A percentile compares a stretch with the other conserved stretches of the same genome.
These are phyloP conservation scores for Ligustrum vulgare DNA, from an alignment of 257 asterid genomes.

Conservation along the genomic window DNA sequence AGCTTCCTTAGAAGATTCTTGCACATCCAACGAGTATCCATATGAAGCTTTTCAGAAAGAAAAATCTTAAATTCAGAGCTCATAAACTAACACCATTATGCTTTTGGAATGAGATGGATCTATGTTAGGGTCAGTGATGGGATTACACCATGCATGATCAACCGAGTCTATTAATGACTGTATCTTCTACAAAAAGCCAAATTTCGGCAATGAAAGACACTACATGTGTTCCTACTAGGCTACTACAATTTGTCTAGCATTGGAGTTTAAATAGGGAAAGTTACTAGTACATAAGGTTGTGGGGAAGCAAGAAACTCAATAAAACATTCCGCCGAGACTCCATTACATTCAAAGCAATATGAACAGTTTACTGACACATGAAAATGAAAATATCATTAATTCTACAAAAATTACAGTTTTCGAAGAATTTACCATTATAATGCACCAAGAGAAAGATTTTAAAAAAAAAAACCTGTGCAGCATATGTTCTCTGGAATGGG, in stretches of 20 bases:
- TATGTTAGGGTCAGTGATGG: not conserved
- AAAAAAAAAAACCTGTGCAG: conserved; percentile 52
- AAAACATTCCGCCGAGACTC: not conserved
- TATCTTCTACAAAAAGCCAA: not conserved
- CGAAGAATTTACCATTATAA: not conserved
- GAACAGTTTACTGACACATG: not conserved
- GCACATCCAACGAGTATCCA: not conserved
- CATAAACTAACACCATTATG: not conserved
- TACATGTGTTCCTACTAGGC: not conserved
- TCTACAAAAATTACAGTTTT: conserved; percentile 2
- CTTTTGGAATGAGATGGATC: not conserved
- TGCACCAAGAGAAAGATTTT: not conserved
- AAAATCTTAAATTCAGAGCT: not conserved
- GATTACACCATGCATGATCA: not conserved
- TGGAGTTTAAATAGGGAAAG: not conserved
- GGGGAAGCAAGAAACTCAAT: not conserved
- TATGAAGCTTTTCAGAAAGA: conserved; percentile 1
- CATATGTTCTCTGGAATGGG: conserved; percentile 70
- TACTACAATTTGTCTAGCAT: not conserved
- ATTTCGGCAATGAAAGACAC: not conserved
- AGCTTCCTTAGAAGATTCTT: not conserved
- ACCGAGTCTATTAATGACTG: not conserved
- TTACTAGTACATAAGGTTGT: not conserved
- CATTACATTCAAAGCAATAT: not conserved
- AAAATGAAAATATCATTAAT: conserved; percentile 5